Evolutionary conservation across 192 early-diverging fungal genomes (phyloP).

Genomic region (Linnemannia elongata): DNA sequence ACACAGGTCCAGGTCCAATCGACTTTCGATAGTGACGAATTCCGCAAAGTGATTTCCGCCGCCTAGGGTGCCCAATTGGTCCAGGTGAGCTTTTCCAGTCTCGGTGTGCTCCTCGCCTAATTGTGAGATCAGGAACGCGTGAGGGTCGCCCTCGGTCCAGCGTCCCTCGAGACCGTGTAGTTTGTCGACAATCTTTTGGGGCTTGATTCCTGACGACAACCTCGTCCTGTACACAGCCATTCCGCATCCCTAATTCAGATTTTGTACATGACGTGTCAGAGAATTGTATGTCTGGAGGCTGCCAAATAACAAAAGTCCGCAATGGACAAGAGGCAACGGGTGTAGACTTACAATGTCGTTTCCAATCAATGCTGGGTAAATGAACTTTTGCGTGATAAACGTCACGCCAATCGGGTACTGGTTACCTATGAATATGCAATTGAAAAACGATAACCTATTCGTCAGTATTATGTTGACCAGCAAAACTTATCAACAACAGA

Average conservation of each 20-base stretch:
- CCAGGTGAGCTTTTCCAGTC: conserved; percentile 57
- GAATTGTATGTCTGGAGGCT: neutral
- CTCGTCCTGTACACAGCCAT: conserved; percentile 64
- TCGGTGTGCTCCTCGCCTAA: conserved; percentile 43
- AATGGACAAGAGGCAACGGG: too few relatives aligned
- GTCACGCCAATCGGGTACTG: conserved; percentile 64
- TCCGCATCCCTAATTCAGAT: conserved; percentile 64
- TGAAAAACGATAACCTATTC: neutral
- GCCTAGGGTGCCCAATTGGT: conserved; percentile 67
- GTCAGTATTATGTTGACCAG: neutral
- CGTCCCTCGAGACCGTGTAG: conserved; percentile 55
- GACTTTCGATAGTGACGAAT: conserved; percentile 54
- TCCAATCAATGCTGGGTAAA: conserved; percentile 72
- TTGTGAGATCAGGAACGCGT: conserved; percentile 44
- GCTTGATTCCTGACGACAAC: conserved; percentile 49
- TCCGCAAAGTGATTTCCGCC: conserved; percentile 78
- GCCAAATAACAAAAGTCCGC: neutral
- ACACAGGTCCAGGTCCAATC: conserved; percentile 54
- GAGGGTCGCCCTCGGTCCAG: conserved; percentile 60
- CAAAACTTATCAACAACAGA: neutral
- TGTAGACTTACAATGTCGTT: conserved; percentile 58
- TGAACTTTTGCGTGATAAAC: conserved; percentile 59
- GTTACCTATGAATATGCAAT: conserved; percentile 27
- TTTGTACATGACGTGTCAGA: neutral
- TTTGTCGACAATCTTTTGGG: conserved; percentile 57